phyloP scores from a whole-genome alignment of 768 basidiomycete genomes.

The Boletus barrowsii region DNA sequence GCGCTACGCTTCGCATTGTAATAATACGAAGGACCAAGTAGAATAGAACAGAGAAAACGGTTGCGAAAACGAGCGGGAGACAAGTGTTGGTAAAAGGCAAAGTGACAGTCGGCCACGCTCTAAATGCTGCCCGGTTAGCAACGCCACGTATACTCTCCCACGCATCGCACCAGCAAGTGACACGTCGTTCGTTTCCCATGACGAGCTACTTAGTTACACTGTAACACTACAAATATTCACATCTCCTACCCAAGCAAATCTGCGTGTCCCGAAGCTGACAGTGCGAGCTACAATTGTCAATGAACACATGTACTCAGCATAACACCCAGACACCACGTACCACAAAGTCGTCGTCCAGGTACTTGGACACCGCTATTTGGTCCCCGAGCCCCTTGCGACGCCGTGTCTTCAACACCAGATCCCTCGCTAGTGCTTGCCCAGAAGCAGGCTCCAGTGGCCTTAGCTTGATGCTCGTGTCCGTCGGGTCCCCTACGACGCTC shows the following conservation, averaged over 20 bases:
- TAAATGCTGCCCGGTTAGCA: slow-evolving; percentile 35
- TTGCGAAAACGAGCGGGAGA: slow-evolving; percentile 35
- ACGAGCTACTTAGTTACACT: slow-evolving; percentile 11
- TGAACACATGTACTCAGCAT: slow-evolving; percentile 6
- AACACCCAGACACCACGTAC: slow-evolving; percentile 42
- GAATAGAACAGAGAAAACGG: slow-evolving; percentile 29
- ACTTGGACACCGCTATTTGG: slow-evolving; percentile 96
- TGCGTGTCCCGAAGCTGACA: slow-evolving; percentile 95
- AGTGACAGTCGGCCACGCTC: slow-evolving; percentile 19
- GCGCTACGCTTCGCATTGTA: slow-evolving; percentile 82
- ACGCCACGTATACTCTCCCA: slow-evolving; percentile 49
- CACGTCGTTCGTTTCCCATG: neutral
- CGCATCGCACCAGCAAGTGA: slow-evolving; percentile 9
- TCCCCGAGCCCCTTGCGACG: slow-evolving; percentile 95
- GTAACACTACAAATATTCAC: neutral
- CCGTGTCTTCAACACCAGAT: slow-evolving; percentile 94
- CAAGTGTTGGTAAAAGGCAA: slow-evolving; percentile 24
- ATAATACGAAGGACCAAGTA: slow-evolving; percentile 67
- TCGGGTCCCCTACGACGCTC: slow-evolving; percentile 76
- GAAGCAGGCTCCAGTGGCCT: slow-evolving; percentile 96
- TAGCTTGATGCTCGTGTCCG: slow-evolving; percentile 94
- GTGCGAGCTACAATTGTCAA: slow-evolving; percentile 60
- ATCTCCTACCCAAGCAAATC: slow-evolving; percentile 70
- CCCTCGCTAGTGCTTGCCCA: slow-evolving; percentile 90
- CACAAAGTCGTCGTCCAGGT: slow-evolving; percentile 96